A percentile compares a stretch with the other conserved stretches of the same genome.
phyloP scores from a whole-genome alignment of 305 asterid genomes.

The Fraxinus ornus region DNA sequence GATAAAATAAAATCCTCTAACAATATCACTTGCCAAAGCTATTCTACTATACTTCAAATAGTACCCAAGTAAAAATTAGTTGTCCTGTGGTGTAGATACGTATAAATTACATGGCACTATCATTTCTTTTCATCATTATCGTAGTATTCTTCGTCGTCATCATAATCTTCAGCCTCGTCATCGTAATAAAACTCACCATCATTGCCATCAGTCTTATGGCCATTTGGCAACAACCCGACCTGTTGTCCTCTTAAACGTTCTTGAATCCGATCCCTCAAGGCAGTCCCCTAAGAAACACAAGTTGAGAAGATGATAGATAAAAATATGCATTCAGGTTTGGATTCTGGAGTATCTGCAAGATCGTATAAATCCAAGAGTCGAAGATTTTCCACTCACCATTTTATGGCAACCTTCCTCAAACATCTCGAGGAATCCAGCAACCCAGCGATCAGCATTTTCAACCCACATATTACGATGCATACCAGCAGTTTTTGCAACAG shows the following conservation, averaged over 20 bases:
- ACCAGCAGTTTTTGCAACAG: constrained; percentile 18
- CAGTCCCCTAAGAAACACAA: constrained; percentile 17
- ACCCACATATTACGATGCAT: constrained; percentile 20
- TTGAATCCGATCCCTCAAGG: constrained; percentile 22
- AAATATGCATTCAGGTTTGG: background rate
- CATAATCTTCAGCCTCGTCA: background rate
- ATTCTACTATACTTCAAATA: background rate
- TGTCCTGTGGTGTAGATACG: background rate
- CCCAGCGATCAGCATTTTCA: constrained; percentile 26
- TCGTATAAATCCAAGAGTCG: background rate
- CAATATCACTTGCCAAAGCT: background rate
- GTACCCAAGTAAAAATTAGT: background rate
- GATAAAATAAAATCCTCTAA: background rate
- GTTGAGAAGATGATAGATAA: background rate
- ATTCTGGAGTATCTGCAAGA: background rate
- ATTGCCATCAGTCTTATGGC: background rate
- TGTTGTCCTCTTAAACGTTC: constrained; percentile 13
- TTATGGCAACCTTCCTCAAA: constrained; percentile 27
- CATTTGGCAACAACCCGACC: background rate
- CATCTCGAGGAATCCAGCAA: constrained; percentile 26
- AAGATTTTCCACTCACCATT: constrained; percentile 10
- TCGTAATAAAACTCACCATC: constrained; percentile 2
- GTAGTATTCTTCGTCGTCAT: constrained; percentile 6
- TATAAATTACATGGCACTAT: background rate
- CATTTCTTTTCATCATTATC: background rate